These are phyloP conservation scores for Potentilla sterilis DNA, from an alignment of 306 rosid genomes.

Conservation along the genomic window DNA sequence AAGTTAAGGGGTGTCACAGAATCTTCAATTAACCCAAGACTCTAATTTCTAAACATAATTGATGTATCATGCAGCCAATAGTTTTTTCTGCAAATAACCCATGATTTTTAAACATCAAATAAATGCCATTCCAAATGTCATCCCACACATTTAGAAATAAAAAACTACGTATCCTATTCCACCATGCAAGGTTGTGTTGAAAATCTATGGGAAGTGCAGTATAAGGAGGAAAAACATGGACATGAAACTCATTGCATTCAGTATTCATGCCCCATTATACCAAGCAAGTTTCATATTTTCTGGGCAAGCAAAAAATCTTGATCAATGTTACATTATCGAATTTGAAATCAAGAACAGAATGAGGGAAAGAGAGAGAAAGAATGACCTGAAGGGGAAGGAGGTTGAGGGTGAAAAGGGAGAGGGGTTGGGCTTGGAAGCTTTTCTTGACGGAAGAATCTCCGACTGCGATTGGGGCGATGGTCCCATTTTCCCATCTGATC, in stretches of 20 bases:
- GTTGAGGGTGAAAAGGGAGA: slow-evolving; percentile 38
- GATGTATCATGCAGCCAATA: background rate
- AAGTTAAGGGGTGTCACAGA: too few relatives aligned
- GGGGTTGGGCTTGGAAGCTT: slow-evolving; percentile 40
- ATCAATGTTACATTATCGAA: background rate
- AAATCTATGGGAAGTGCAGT: background rate
- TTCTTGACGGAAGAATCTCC: slow-evolving; percentile 40
- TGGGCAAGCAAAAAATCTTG: background rate
- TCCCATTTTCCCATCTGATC: slow-evolving; percentile 74
- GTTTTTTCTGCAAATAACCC: background rate
- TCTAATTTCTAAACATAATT: background rate
- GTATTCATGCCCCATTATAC: background rate
- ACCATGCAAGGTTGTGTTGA: background rate
- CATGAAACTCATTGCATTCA: too few relatives aligned
- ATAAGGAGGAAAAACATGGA: background rate
- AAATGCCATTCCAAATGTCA: background rate
- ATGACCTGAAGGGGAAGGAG: slow-evolving; percentile 53
- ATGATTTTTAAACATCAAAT: background rate
- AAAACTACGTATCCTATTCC: background rate
- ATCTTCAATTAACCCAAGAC: background rate
- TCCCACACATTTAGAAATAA: background rate
- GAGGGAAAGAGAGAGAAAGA: background rate
- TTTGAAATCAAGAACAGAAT: background rate
- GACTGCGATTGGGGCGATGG: slow-evolving; percentile 44
- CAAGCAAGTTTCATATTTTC: background rate